Evolutionary conservation across 345 rosid species (phyloP).

Genomic region (Eutrema japonicum): DNA sequence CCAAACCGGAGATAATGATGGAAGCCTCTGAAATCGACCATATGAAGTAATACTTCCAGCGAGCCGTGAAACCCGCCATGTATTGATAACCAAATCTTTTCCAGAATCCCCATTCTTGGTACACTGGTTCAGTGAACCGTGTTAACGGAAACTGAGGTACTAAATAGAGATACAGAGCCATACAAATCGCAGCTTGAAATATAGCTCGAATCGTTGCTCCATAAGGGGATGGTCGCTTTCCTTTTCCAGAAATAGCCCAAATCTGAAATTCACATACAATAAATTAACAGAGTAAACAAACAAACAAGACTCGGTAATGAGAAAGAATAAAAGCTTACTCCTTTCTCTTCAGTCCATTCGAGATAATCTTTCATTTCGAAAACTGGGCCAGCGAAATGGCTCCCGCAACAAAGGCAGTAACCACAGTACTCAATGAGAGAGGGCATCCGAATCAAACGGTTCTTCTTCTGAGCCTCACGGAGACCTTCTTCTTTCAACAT

Average conservation of each 20-base stretch:
- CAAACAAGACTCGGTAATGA: constrained; percentile 18
- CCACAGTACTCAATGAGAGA: constrained; percentile 85
- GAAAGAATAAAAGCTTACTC: constrained; percentile 60
- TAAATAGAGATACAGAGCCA: constrained; percentile 80
- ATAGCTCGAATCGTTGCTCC: constrained; percentile 71
- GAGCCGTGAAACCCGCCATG: constrained; percentile 81
- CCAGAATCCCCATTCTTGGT: constrained; percentile 90
- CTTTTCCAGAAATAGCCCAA: constrained; percentile 53
- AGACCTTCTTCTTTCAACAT: constrained; percentile 75
- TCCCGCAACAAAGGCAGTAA: constrained; percentile 92
- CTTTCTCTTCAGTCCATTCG: constrained; percentile 86
- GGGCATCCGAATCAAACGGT: constrained; percentile 68
- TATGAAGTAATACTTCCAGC: constrained; percentile 97
- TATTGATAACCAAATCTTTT: constrained; percentile 78
- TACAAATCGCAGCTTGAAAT: constrained; percentile 78
- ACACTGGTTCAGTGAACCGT: constrained; percentile 68
- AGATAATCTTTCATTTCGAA: constrained; percentile 95
- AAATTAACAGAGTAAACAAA: constrained; percentile 1
- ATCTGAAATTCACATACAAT: constrained; percentile 51
- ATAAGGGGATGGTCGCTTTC: constrained; percentile 63
- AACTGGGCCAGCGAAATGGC: constrained; percentile 97
- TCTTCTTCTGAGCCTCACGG: constrained; percentile 83
- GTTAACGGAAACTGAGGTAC: constrained; percentile 71
- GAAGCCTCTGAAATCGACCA: constrained; percentile 98
- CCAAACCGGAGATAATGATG: constrained; percentile 83